phyloP scores from a whole-genome alignment of 1,139 yeast genomes.

The Scheffersomyces illinoinensis region DNA sequence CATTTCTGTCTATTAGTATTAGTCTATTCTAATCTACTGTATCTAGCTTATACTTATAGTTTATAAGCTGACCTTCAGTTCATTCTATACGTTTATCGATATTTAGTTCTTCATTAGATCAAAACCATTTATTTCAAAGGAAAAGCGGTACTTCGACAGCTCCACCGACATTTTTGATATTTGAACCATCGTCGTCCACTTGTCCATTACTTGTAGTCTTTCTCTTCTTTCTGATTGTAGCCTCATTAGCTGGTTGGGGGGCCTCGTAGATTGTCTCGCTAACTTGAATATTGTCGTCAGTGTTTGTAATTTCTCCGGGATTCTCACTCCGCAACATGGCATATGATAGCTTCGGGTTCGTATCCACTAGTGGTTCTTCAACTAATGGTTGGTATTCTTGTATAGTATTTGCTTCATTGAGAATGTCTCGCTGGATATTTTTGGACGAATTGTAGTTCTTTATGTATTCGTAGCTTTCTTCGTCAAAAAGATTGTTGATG shows the following conservation, averaged over 20 bases:
- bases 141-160: constrained; percentile 45
- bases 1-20: constrained; percentile 60
- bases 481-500: constrained; percentile 24
- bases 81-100: neutral
- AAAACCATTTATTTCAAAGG: constrained; percentile 16
- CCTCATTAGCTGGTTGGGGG: constrained; percentile 1
- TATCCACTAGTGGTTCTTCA: constrained; percentile 3
- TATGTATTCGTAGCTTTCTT: constrained; percentile 23
- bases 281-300: constrained; percentile 6
- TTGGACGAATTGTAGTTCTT: constrained; percentile 13
- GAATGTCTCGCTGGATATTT: constrained; percentile 1
- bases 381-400: constrained; percentile 15
- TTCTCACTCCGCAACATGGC: constrained; percentile 15
- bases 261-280: constrained; percentile 9
- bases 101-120: neutral
- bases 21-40: neutral
- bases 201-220: constrained; percentile 5
- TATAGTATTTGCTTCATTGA: neutral
- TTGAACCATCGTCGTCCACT: constrained; percentile 10
- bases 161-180: constrained; percentile 34
- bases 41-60: neutral
- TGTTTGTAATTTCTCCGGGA: neutral
- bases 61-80: neutral
- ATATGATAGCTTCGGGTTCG: constrained; percentile 15
- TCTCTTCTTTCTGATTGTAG: constrained; percentile 7